Conservation (phyloP, 2,329 filamentous ascomycete genomes). For the Colletotrichum sojae region DNA sequence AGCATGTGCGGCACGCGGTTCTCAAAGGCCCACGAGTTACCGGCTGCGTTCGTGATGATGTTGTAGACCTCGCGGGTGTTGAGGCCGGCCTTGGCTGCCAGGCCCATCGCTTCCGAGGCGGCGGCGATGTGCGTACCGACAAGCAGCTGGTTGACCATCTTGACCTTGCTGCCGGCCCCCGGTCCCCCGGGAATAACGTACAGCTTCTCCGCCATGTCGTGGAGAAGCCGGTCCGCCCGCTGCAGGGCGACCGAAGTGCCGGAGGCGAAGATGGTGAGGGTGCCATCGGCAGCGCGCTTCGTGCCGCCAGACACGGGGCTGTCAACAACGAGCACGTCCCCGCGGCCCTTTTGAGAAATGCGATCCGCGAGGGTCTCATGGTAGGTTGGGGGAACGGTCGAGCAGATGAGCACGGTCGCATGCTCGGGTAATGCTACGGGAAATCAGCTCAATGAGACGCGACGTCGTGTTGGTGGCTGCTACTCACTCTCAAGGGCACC, state of each 20-base stretch:
- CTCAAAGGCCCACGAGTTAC: constrained; percentile 68
- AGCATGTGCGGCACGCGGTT: constrained; percentile 69
- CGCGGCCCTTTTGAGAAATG: constrained; percentile 34
- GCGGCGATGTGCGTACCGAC: constrained; percentile 66
- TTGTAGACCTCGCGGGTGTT: constrained; percentile 53
- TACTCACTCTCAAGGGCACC: constrained; percentile 43
- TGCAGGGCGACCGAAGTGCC: constrained; percentile 65
- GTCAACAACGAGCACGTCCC: constrained; percentile 70
- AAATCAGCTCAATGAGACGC: constrained; percentile 13
- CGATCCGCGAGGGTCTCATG: constrained; percentile 31
- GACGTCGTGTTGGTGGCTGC: neutral
- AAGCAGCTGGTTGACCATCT: constrained; percentile 68
- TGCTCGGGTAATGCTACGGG: constrained; percentile 35
- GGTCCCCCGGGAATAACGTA: constrained; percentile 64
- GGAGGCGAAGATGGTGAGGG: constrained; percentile 76
- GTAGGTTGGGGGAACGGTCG: constrained; percentile 53
- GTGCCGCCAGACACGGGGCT: constrained; percentile 81
- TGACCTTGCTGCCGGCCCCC: constrained; percentile 67
- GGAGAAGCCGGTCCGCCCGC: constrained; percentile 66
- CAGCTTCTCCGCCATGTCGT: constrained; percentile 71
- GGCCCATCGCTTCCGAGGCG: constrained; percentile 66
- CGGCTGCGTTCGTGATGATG: constrained; percentile 48
- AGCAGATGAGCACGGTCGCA: constrained; percentile 48
- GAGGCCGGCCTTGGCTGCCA: constrained; percentile 63
- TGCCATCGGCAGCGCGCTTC: constrained; percentile 77